Percentiles rank a stretch among this genome's conserved stretches.
phyloP scores from a whole-genome alignment of 345 rosid species.

The Populus nigra region DNA sequence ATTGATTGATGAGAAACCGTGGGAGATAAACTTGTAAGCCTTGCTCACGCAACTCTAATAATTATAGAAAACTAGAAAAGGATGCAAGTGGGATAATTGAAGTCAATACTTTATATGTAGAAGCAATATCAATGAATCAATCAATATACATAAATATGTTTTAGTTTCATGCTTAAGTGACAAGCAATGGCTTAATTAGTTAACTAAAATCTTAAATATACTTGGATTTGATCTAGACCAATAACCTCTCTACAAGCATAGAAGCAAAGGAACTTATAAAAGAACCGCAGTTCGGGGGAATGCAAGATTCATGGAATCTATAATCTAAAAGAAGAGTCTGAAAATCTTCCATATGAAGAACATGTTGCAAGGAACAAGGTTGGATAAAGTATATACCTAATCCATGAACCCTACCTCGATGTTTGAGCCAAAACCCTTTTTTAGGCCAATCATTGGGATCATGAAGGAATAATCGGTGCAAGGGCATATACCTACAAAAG shows the following conservation, averaged over 20 bases:
- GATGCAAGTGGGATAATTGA: slow-evolving; percentile 7
- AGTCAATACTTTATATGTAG: slow-evolving; percentile 11
- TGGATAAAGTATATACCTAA: slow-evolving; percentile 22
- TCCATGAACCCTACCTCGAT: slow-evolving; percentile 24
- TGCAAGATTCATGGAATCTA: slow-evolving; percentile 30
- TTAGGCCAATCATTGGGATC: slow-evolving; percentile 44
- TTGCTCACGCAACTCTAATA: slow-evolving; percentile 14
- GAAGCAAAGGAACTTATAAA: slow-evolving; percentile 5
- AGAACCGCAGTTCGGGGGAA: neutral
- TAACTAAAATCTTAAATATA: slow-evolving; percentile 24
- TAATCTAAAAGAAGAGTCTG: slow-evolving; percentile 8
- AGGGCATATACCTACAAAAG: slow-evolving; percentile 33
- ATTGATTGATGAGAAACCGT: neutral
- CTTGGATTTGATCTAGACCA: slow-evolving; percentile 41
- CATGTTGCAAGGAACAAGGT: slow-evolving; percentile 37
- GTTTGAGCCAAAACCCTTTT: slow-evolving; percentile 17
- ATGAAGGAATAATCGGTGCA: slow-evolving; percentile 34
- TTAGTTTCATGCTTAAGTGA: slow-evolving; percentile 26
- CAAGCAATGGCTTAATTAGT: slow-evolving; percentile 36
- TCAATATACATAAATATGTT: neutral
- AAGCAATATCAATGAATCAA: neutral
- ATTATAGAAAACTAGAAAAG: slow-evolving; percentile 14
- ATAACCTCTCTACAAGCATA: slow-evolving; percentile 21
- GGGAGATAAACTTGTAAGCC: neutral
- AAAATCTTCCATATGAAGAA: slow-evolving; percentile 26